Evolutionary conservation across 306 rosid species (phyloP), one percentile per base, ranked within the genome.

Genomic region (Pyrus communis): DNA sequence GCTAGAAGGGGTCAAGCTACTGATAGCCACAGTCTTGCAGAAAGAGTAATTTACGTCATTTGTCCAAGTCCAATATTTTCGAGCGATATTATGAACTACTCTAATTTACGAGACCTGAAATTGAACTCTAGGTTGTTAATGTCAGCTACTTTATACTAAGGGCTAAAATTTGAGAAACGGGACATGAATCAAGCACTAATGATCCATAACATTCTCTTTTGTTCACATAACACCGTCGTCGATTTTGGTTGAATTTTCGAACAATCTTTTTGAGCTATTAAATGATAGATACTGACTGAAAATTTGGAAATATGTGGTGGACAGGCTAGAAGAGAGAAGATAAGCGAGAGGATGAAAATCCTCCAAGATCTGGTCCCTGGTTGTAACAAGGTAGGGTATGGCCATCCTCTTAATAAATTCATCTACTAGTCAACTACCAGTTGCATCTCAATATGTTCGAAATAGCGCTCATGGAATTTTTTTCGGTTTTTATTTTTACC

Each of bases 1-100:
- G 98, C 98, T 0, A 89, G 98, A 85, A 87, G 98, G 76, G 98
- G 98, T 70, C 97, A 93, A 88, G 98, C 98, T 43, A 93, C 98
- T 59, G 98, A 93, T 78, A 93, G 98, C 79, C 98, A 93, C 67
- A 93, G 98, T 79, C 85, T 93, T 63, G 98, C 98, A 23, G 98
- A 93, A 85, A 91, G 98, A 84, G 98, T 93, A 86, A 67, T 79
- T 72, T 68, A n/a, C 78, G 73, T 58, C 52, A 76, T 4, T 27
- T 62, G 55, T 51, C 55, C 55, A 17, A 17, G 55, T 51, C 55
- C 9, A 4, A 4, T 15, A 51, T 51, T 51, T 51, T 17, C 55
- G 21, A 51, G 17, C 9, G 9, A 51, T 51, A 51, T 51, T 51
- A 15, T 51, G 19, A 51, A 51, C 9, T 5, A 15, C 55, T 51